Conservation (phyloP, 2,329 filamentous ascomycete genomes). For the Fusarium longipes region DNA sequence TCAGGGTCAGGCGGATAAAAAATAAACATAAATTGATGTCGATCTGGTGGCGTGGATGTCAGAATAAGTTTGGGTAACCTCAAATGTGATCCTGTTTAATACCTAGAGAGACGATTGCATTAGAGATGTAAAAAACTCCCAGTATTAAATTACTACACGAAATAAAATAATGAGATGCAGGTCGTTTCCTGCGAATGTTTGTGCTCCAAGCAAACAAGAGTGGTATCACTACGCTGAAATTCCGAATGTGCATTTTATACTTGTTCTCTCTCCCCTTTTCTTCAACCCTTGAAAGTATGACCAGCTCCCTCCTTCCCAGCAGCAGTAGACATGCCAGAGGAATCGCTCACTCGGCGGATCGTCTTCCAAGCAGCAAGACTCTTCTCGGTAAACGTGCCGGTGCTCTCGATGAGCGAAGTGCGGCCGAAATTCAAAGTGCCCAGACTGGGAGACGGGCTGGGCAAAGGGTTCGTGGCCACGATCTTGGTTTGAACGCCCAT, state of each 20-base stretch:
- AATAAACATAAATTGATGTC: not conserved
- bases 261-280: not conserved
- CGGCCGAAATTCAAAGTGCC: conserved; percentile 45
- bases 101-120: too few relatives aligned
- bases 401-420: conserved; percentile 42
- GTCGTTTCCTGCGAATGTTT: conserved; percentile 40
- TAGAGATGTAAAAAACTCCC: conserved; percentile 1
- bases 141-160: conserved; percentile 39
- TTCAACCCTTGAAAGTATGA: conserved; percentile 16
- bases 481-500: conserved; percentile 46
- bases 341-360: conserved; percentile 44
- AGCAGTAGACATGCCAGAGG: conserved; percentile 30
- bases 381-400: conserved; percentile 37
- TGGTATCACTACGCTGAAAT: conserved; percentile 33
- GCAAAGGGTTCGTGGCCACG: conserved; percentile 42
- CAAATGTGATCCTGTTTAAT: too few relatives aligned
- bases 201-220: conserved; percentile 8
- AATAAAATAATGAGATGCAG: conserved; percentile 31
- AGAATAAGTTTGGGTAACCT: too few relatives aligned
- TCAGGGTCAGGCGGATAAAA: conserved; percentile 4
- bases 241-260: conserved; percentile 4
- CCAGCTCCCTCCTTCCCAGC: conserved; percentile 15
- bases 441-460: conserved; percentile 39
- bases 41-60: not conserved
- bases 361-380: conserved; percentile 40